phyloP scores from a whole-genome alignment of 164 flowering plant species.

The Cinnamomum micranthum region DNA sequence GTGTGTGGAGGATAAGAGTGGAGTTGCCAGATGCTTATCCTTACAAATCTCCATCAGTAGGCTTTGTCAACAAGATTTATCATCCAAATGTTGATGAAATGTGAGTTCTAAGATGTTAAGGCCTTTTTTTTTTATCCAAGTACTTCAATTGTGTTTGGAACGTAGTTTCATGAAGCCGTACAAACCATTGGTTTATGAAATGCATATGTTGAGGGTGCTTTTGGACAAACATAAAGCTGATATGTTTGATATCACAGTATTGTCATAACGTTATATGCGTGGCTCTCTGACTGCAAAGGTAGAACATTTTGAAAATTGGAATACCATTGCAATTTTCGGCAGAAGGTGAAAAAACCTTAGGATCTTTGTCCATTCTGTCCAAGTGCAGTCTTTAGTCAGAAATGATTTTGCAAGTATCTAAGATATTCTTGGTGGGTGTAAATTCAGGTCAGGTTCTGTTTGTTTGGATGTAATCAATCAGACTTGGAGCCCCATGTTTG shows the following conservation, averaged over 20 bases:
- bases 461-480: slow-evolving; percentile 97
- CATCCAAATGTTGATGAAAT: slow-evolving; percentile 98
- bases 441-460: slow-evolving; percentile 93
- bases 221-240: no score
- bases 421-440: slow-evolving; percentile 3
- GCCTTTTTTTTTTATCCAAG: background rate
- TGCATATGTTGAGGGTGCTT: background rate
- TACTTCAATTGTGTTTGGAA: background rate
- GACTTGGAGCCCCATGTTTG: slow-evolving; percentile 99
- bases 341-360: background rate
- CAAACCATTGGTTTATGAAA: background rate
- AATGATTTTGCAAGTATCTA: background rate
- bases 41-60: slow-evolving; percentile 93
- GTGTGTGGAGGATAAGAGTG: slow-evolving; percentile 91
- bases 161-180: no score
- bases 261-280: background rate
- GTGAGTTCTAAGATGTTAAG: slow-evolving; percentile 40
- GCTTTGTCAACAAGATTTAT: slow-evolving; percentile 93
- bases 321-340: background rate
- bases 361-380: background rate
- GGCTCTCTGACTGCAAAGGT: background rate
- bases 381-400: background rate
- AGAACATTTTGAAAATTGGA: background rate
- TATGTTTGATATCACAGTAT: no score
- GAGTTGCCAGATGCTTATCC: slow-evolving; percentile 99